Evolutionary conservation across 2,329 filamentous ascomycete species (phyloP), one percentile per base, ranked within the genome.

Genomic region (Diaporthe eres): DNA sequence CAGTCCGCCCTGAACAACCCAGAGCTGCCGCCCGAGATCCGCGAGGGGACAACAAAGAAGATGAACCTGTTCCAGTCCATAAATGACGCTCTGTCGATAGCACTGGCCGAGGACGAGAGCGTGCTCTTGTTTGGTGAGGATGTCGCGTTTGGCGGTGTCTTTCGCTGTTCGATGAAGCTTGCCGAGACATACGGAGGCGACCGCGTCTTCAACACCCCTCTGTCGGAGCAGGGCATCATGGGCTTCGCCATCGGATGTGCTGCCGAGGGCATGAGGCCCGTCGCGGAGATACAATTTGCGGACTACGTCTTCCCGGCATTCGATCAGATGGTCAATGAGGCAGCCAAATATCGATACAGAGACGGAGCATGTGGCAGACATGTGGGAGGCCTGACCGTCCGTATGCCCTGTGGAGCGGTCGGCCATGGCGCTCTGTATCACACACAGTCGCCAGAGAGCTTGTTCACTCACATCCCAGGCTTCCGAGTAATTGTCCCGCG

Each of bases 101-200:
- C 96, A 34, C 89, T 99, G 39, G 91, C 93, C 22, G 91, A 93
- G 49, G 96, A 98, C 80, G 95, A 98, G 78, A 92, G 93, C 25
- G 95, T 98, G 31, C 87, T 98, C 74, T 89, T 99, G 13, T 99
- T 99, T 81, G 97, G 97, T 57, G 97, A 99, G 85, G 97, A 99
- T 82, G 95, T 99, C 10, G 95, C 97, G 19, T 99, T 99, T 75
- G 92, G 92, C 28, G 92, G 92, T 72, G 92, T 94, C 31, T 94
- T 94, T 81, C 87, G 92, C 47, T 93, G 91, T 82, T 91, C 91
- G 57, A 92, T 92, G 87, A 90, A 92, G 76, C 85, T 94, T 10
- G 88, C 91, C 25, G 88, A 89, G 49, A 91, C 93, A 78, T 94
- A 93, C 81, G 92, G 92, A n/a, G 87, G 90, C 3, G 89, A 92